phyloP scores from a whole-genome alignment of 306 rosid species.

The Neltuma alba region DNA sequence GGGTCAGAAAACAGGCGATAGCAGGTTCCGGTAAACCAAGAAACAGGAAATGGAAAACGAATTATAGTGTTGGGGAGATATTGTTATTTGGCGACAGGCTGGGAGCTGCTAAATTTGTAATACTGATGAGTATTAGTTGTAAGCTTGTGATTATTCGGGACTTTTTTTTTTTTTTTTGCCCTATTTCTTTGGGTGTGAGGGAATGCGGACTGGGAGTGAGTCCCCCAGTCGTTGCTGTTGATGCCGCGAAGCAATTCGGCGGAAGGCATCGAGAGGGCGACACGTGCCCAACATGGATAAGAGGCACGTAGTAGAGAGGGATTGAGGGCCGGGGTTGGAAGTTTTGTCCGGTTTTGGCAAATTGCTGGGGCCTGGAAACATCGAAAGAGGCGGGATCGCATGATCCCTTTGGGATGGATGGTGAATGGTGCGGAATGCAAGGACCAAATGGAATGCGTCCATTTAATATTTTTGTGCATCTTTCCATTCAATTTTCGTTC shows the following conservation, averaged over 20 bases:
- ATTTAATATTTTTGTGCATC: neutral
- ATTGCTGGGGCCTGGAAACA: conserved; percentile 36
- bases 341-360: neutral
- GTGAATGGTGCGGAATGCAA: neutral
- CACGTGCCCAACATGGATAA: conserved; percentile 49
- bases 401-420: neutral
- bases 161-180: too few relatives aligned
- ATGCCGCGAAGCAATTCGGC: conserved; percentile 43
- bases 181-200: too few relatives aligned
- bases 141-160: too few relatives aligned
- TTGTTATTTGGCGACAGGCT: conserved; percentile 46
- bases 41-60: neutral
- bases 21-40: conserved; percentile 57
- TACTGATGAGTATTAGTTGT: neutral
- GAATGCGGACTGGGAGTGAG: too few relatives aligned
- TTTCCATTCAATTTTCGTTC: neutral
- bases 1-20: conserved; percentile 38
- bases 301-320: conserved; percentile 41
- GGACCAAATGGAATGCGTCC: neutral
- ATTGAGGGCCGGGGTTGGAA: neutral
- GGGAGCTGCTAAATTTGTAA: conserved; percentile 18
- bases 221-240: neutral
- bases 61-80: conserved; percentile 21
- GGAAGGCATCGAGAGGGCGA: neutral
- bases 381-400: neutral